These are phyloP conservation scores for Cutaneotrichosporon dermatis DNA, from an alignment of 1,284 basidiomycete species.

Conservation along the genomic window DNA sequence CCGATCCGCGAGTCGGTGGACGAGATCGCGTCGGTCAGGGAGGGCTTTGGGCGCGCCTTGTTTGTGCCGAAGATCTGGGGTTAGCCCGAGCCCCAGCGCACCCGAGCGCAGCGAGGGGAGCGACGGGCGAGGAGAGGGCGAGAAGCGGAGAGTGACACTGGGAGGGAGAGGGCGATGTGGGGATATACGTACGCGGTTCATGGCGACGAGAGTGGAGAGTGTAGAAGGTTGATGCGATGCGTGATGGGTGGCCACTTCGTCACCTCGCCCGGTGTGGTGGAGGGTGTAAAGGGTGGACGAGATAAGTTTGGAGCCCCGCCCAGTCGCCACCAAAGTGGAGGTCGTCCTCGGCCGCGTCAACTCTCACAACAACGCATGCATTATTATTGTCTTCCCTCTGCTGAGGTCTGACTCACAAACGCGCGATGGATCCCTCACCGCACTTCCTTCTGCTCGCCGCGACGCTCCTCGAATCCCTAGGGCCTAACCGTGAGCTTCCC, in stretches of 20 bases:
- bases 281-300: neutral
- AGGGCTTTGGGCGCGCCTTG: constrained; percentile 67
- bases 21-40: constrained; percentile 83
- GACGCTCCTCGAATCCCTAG: constrained; percentile 24
- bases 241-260: constrained; percentile 3
- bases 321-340: no score
- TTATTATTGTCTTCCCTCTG: neutral
- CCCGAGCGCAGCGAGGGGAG: neutral
- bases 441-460: constrained; percentile 29
- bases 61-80: constrained; percentile 67
- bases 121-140: no score
- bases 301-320: neutral
- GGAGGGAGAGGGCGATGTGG: neutral
- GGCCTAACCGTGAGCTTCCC: no score
- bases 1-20: constrained; percentile 88
- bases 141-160: no score
- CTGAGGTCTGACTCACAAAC: neutral
- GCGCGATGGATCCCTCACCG: neutral
- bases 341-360: neutral
- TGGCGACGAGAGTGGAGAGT: constrained; percentile 2
- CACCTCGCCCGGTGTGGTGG: neutral
- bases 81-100: constrained; percentile 1
- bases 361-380: neutral
- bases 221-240: neutral
- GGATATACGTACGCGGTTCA: constrained; percentile 36